These are phyloP conservation scores for Boechera retrofracta DNA, from an alignment of 345 rosid species.

Conservation along the genomic window DNA sequence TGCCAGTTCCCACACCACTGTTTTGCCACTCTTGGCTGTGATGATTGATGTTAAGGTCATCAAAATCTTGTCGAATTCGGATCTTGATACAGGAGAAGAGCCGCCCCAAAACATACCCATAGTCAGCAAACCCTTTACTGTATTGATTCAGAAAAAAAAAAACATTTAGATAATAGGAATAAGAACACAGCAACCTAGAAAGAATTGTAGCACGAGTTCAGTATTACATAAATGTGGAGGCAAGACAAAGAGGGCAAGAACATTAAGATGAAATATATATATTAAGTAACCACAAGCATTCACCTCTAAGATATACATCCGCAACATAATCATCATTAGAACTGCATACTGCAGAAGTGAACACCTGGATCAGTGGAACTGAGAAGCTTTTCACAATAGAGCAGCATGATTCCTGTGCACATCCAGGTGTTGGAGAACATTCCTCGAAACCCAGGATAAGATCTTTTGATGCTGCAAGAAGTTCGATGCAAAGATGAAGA, in stretches of 20 bases:
- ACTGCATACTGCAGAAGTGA: slow-evolving; percentile 48
- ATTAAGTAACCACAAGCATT: slow-evolving; percentile 44
- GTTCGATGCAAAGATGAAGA: slow-evolving; percentile 68
- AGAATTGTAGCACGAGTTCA: slow-evolving; percentile 11
- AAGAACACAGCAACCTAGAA: slow-evolving; percentile 14
- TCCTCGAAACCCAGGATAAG: slow-evolving; percentile 47
- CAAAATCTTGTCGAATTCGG: slow-evolving; percentile 71
- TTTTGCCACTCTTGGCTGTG: slow-evolving; percentile 50
- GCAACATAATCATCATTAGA: slow-evolving; percentile 42
- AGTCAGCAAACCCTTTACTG: slow-evolving; percentile 86
- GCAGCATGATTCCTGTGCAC: slow-evolving; percentile 55
- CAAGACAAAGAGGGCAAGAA: neutral
- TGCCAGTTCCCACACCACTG: slow-evolving; percentile 65
- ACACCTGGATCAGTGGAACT: slow-evolving; percentile 54
- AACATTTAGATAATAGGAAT: slow-evolving; percentile 6
- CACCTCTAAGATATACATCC: slow-evolving; percentile 72
- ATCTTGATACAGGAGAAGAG: slow-evolving; percentile 54
- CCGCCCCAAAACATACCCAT: slow-evolving; percentile 67
- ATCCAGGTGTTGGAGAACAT: slow-evolving; percentile 33
- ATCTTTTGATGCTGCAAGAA: slow-evolving; percentile 78
- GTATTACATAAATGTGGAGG: slow-evolving; percentile 4
- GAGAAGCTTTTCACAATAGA: slow-evolving; percentile 58
- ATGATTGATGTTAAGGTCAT: slow-evolving; percentile 58
- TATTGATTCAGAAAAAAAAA: slow-evolving; percentile 27
- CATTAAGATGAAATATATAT: slow-evolving; percentile 22